These are phyloP conservation scores for Stereocaulon alpinum DNA, from an alignment of 495 filamentous ascomycete genomes.

Conservation along the genomic window DNA sequence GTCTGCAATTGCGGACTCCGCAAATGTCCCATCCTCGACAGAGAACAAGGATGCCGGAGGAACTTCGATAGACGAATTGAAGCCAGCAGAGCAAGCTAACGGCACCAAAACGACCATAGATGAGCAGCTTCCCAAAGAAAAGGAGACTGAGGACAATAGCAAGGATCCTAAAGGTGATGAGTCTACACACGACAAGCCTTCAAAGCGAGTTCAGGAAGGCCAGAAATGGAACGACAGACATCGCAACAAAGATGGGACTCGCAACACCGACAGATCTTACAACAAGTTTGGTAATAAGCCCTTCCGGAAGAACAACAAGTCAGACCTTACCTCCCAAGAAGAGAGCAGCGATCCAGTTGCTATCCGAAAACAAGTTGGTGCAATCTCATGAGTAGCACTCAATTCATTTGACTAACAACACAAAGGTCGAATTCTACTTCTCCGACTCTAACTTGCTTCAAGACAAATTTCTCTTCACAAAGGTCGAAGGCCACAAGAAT, in stretches of 20 bases:
- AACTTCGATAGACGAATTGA: neutral
- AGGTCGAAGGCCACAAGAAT: constrained; percentile 68
- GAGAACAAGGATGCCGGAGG: constrained; percentile 3
- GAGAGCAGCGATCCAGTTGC: constrained; percentile 61
- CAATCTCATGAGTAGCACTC: constrained; percentile 8
- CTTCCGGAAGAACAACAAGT: constrained; percentile 43
- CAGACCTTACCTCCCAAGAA: constrained; percentile 50
- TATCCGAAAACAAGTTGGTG: constrained; percentile 66
- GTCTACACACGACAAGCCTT: neutral
- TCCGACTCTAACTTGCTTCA: constrained; percentile 79
- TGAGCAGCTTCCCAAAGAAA: neutral
- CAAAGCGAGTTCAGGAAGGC: constrained; percentile 20
- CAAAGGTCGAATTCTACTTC: constrained; percentile 95
- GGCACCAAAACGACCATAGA: neutral
- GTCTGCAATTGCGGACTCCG: neutral
- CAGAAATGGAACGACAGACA: constrained; percentile 19
- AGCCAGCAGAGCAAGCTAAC: neutral
- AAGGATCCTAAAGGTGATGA: neutral
- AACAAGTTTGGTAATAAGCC: neutral
- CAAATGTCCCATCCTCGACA: neutral
- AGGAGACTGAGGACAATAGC: neutral
- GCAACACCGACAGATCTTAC: neutral
- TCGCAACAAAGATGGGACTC: constrained; percentile 7
- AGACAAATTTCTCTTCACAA: constrained; percentile 74
- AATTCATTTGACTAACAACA: constrained; percentile 7